Base-by-base conservation (phyloP, 2,329 filamentous ascomycete species). In the Paecilomyces dactylethromorphus region DNA sequence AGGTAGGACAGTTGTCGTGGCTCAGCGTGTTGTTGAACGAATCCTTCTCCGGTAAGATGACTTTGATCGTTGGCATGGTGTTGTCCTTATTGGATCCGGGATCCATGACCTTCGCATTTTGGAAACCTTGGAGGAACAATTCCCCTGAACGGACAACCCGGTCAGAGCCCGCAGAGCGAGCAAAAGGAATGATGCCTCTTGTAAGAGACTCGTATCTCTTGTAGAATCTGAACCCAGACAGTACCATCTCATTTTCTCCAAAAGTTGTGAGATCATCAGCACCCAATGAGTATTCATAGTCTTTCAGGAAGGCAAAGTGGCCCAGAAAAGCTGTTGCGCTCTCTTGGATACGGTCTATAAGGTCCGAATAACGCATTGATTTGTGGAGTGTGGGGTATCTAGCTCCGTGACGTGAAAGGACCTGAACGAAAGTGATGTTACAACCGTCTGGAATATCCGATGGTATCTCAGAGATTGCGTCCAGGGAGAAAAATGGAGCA, bases 351-450 rank as follows among this genome's bases (percentile, higher is more conserved):
- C 82, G 83, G 29, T 81, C 71, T 56, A 96, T 79, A 8, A 90
- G 81, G 4, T 77, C 73, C 45, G 79, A 81, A 75, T 96, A 96
- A 6, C 73, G 69, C 11, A 72, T 69, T 0, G 86, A 84, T 77
- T 92, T 95, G 63, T 78, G 78, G 11, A 76, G 68, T 0, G 92
- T 96, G 0, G 92, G 92, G 69, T 91, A 89, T 56, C 92, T 84
- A 39, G 90, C 90, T 54, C 92, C 92, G 71, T 97, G 92, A 2
- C 92, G 86, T 22, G 91, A 92, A 54, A 97, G 82, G 24, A 92
- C 79, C 68, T 92, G 89, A 1, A 83, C 92, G 73, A 96, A 93
- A 2, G 87, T 93, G 65, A 93, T 77, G 12, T 83, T 77, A 75
- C 92, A 97, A n/a, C 79, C 80, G 0, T 78, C 64, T 0, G 91